Conservation (phyloP, 2,329 filamentous ascomycete genomes). For the Fusarium sp. region DNA sequence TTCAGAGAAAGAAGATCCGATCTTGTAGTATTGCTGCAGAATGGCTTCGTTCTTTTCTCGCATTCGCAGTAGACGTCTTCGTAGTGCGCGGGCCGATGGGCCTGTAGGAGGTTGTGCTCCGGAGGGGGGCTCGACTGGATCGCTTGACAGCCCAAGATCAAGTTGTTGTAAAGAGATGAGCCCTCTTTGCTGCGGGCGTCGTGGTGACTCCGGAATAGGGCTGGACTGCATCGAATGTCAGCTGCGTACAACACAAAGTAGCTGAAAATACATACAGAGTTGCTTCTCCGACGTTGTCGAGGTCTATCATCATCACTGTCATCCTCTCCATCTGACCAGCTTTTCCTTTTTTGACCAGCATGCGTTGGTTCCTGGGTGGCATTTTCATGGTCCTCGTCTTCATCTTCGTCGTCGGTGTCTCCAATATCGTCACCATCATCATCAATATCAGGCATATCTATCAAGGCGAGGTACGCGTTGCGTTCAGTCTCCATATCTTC, state of each 20-base stretch:
- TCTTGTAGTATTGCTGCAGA: constrained; percentile 84
- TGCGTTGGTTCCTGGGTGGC: constrained; percentile 54
- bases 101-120: constrained; percentile 70
- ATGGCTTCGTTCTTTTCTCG: constrained; percentile 81
- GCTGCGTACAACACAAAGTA: constrained; percentile 24
- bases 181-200: constrained; percentile 70
- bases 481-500: constrained; percentile 80
- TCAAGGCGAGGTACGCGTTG: constrained; percentile 85
- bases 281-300: constrained; percentile 84
- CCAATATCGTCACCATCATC: constrained; percentile 76
- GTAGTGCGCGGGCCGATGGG: constrained; percentile 78
- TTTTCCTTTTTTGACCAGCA: constrained; percentile 80
- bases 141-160: constrained; percentile 61
- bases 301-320: constrained; percentile 83
- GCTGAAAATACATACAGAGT: constrained; percentile 72
- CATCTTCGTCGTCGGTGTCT: constrained; percentile 68
- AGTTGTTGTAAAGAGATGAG: constrained; percentile 67
- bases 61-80: constrained; percentile 79
- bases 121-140: constrained; percentile 66
- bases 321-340: constrained; percentile 78
- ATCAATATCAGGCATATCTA: constrained; percentile 91
- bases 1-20: constrained; percentile 92
- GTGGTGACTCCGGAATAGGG: constrained; percentile 74
- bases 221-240: constrained; percentile 63
- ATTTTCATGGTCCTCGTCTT: constrained; percentile 47